Evolutionary conservation across 805 yeast species (phyloP), one percentile per base, ranked within the genome.

Genomic region (Monosporozyma siamensis): DNA sequence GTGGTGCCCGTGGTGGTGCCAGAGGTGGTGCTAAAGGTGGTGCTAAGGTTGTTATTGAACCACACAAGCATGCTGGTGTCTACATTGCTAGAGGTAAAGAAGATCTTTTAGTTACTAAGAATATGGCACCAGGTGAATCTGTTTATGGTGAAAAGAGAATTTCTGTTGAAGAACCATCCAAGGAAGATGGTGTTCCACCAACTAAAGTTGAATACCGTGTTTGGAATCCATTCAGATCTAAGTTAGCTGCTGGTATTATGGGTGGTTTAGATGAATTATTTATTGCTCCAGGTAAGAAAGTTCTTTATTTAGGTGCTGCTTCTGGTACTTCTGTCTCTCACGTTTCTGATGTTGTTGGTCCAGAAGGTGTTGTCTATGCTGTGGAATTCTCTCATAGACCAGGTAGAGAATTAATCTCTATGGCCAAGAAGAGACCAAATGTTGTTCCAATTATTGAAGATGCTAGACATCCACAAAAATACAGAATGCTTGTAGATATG

Each of bases 381-480:
- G 98, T 92, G 55, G 98, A 92, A 74, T 92, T 92, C 75, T 88
- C 97, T 51, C 97, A 92, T 79, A 84, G 98, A 78, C 95, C 97
- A 63, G 98, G 98, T 68, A 84, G 98, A 77, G 98, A 92, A 71
- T 78, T 92, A 71, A 90, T 92, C 62, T 86, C 94, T 61, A 92
- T 92, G 98, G 98, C 98, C 66, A 92, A 90, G 80, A 92, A 92
- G 94, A 86, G 98, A 79, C 97, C 98, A 53, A 92, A 92, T 65
- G 94, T 92, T 46, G 87, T 92, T 55, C 98, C 98, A 61, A 92
- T 92, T 69, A 89, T 92, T 67, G 98, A 92, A 72, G 98, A 92
- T 73, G 98, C 98, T 51, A 89, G 98, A 77, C 98, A 92, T 73
- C 98, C 98, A 63, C 98, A 92, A 69, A 92, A 92, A 72, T 92